phyloP scores from a whole-genome alignment of 768 basidiomycete species.

The Leccinum variicolor region DNA sequence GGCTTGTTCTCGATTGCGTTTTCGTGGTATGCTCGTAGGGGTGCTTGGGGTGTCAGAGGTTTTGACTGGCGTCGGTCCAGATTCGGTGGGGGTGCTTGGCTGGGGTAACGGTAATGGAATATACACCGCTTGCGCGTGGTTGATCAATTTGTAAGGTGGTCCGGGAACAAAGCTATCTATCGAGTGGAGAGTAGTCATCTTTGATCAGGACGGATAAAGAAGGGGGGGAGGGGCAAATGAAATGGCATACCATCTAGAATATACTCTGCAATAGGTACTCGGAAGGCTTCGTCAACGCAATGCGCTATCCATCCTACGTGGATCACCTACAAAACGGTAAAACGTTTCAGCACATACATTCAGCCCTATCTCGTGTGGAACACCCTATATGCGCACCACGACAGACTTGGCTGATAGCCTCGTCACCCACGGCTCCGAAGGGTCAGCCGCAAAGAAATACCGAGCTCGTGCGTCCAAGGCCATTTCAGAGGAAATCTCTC shows the following conservation, averaged over 20 bases:
- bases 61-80: background rate
- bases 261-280: slow-evolving; percentile 25
- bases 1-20: slow-evolving; percentile 28
- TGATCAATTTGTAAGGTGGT: slow-evolving; percentile 18
- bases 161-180: slow-evolving; percentile 18
- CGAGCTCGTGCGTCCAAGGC: slow-evolving; percentile 12
- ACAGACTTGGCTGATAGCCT: slow-evolving; percentile 27
- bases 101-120: slow-evolving; percentile 2
- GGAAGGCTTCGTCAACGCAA: slow-evolving; percentile 25
- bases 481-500: slow-evolving; percentile 13
- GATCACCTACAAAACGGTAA: slow-evolving; percentile 19
- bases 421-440: slow-evolving; percentile 25
- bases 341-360: slow-evolving; percentile 5
- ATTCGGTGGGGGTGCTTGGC: background rate
- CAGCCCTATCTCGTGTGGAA: background rate
- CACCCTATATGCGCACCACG: slow-evolving; percentile 20
- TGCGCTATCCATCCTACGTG: slow-evolving; percentile 31
- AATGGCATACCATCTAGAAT: slow-evolving; percentile 29
- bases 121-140: background rate
- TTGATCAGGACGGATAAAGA: too few species aligned
- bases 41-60: slow-evolving; percentile 25
- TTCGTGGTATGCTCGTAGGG: slow-evolving; percentile 16
- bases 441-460: slow-evolving; percentile 31
- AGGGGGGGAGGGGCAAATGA: background rate
- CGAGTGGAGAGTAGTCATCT: background rate